Base-by-base conservation (phyloP, 2,329 filamentous ascomycete species). In the Tolypocladium inflatum region DNA sequence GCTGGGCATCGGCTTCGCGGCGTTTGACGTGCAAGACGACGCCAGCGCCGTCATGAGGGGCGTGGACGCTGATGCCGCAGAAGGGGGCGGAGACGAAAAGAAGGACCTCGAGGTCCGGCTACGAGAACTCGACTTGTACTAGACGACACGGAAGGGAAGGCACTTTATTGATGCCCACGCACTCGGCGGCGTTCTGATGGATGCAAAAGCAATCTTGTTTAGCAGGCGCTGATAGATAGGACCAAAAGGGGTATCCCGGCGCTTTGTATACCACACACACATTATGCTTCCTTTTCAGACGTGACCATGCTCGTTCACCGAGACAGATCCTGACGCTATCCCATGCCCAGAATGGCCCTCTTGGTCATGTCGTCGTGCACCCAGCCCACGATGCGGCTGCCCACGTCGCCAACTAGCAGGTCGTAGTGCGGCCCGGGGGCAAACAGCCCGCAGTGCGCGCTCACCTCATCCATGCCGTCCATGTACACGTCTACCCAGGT, bases 381-480 rank as follows among this genome's bases (percentile, higher is more conserved):
- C 90, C 90, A 94, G 21, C 77, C 76, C 62, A 85, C 78, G 58
- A 94, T 82, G 59, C 84, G 76, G 37, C 78, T 78, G 3, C 83
- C 86, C 3, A 90, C 86, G 69, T 92, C 87, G 0, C 86, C 86
- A n/a, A 93, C 85, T n/a, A 93, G 74, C 62, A 74, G 74, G 65
- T 91, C 88, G 67, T 94, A 93, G 58, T 89, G 86, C 60, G 85
- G 79, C 8, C 87, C 86, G 15, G 84, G 74, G 51, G 90, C 83
- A 74, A 96, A 96, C 55, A 96, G 75, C 0, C 88, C 87, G 61
- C 90, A 93, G 69, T 96, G 91, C 11, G 91, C 92, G 8, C 84
- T 86, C 1, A 96, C 88, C 71, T 96, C 90, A 67, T 96, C 91
- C 60, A 94, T 85, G 56, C 85, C 86, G 59, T 87, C 81, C 89